Evolutionary conservation across 805 yeast species (phyloP).

Genomic region (Metschnikowia dekortorum): DNA sequence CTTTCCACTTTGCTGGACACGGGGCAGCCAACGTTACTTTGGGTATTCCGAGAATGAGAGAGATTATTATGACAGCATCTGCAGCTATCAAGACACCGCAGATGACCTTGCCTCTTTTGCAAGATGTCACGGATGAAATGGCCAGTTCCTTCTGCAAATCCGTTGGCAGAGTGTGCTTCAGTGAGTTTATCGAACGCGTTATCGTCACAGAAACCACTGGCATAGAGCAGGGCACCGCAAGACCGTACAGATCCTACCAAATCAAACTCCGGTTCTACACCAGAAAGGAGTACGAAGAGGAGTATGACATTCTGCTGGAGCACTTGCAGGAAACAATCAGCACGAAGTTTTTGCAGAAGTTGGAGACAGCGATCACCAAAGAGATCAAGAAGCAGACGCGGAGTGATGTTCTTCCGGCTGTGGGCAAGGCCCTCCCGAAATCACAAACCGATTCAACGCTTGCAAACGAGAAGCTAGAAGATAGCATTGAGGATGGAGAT

Average conservation of each 20-base stretch:
- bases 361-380: slow-evolving; percentile 71
- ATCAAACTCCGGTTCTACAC: slow-evolving; percentile 75
- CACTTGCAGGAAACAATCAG: slow-evolving; percentile 70
- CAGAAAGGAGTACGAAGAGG: slow-evolving; percentile 70
- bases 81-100: slow-evolving; percentile 96
- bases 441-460: slow-evolving; percentile 33
- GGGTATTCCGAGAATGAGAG: slow-evolving; percentile 99
- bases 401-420: slow-evolving; percentile 51
- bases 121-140: slow-evolving; percentile 75
- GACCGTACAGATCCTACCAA: slow-evolving; percentile 64
- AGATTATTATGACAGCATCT: slow-evolving; percentile 98
- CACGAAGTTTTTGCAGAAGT: slow-evolving; percentile 57
- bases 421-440: slow-evolving; percentile 67
- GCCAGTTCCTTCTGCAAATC: slow-evolving; percentile 94
- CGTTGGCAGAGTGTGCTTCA: slow-evolving; percentile 74
- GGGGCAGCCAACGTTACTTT: slow-evolving; percentile 99
- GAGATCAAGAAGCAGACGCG: slow-evolving; percentile 80
- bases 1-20: slow-evolving; percentile 99
- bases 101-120: slow-evolving; percentile 85
- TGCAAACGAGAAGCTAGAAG: slow-evolving; percentile 27
- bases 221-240: slow-evolving; percentile 40
- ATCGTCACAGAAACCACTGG: slow-evolving; percentile 87
- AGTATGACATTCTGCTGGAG: slow-evolving; percentile 81
- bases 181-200: slow-evolving; percentile 85
- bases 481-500: slow-evolving; percentile 54